Evolutionary conservation across 176 grass and related monocot species (phyloP).

Genomic region (Eleusine coracana): DNA sequence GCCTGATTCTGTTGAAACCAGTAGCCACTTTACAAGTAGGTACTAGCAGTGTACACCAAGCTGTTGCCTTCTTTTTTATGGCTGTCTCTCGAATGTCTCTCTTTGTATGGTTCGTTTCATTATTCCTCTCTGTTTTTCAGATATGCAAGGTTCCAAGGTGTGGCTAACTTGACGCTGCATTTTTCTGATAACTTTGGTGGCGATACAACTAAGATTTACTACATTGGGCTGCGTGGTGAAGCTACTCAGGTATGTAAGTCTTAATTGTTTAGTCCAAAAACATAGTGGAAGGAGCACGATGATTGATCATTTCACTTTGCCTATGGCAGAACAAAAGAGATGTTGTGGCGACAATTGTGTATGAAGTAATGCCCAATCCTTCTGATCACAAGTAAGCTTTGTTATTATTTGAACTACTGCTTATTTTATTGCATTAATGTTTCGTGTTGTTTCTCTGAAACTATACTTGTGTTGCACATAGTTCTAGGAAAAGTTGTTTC

Average conservation of each 20-base stretch:
- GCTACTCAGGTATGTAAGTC: conserved; percentile 73
- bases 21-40: conserved; percentile 8
- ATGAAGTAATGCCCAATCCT: conserved; percentile 94
- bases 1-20: conserved; percentile 8
- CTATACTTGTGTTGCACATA: neutral
- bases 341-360: conserved; percentile 96
- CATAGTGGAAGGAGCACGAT: conserved; percentile 29
- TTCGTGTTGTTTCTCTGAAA: neutral
- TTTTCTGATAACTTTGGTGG: conserved; percentile 97
- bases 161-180: conserved; percentile 94
- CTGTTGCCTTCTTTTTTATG: neutral
- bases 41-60: neutral
- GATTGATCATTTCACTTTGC: conserved; percentile 24
- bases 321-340: conserved; percentile 88
- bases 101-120: neutral
- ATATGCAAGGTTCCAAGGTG: conserved; percentile 98
- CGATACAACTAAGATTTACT: conserved; percentile 92
- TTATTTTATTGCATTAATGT: conserved; percentile 2
- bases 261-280: conserved; percentile 21
- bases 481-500: neutral
- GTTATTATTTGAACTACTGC: conserved; percentile 16
- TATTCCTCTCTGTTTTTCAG: conserved; percentile 44
- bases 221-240: conserved; percentile 97
- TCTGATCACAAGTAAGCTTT: conserved; percentile 95
- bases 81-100: conserved; percentile 7